Percentiles rank a stretch among this genome's conserved stretches.
Evolutionary conservation across 345 rosid species (phyloP).

Genomic region (Gossypium anomalum): DNA sequence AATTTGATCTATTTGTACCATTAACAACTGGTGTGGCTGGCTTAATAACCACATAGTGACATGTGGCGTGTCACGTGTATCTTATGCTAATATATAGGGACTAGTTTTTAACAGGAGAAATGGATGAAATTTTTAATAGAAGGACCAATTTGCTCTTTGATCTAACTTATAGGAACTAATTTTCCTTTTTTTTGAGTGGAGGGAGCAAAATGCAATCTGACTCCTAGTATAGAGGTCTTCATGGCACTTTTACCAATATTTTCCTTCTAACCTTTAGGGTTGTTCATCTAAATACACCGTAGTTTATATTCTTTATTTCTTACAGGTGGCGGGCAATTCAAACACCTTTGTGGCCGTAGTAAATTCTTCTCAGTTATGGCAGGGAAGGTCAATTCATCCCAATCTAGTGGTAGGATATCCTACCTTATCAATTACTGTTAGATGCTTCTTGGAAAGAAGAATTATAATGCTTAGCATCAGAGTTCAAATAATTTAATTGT

Average conservation of each 20-base stretch:
- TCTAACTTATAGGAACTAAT: too few relatives aligned
- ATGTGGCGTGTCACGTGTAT: too few relatives aligned
- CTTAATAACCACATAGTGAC: too few relatives aligned
- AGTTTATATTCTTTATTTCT: constrained; percentile 6
- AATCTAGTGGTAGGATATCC: constrained; percentile 32
- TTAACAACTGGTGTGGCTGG: too few relatives aligned
- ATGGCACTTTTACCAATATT: neutral
- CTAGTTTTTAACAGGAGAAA: too few relatives aligned
- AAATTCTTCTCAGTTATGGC: constrained; percentile 39
- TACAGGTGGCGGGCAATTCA: constrained; percentile 24
- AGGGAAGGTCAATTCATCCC: constrained; percentile 28
- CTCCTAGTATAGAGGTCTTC: too few relatives aligned
- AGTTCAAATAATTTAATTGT: neutral
- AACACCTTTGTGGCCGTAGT: constrained; percentile 30
- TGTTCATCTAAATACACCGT: neutral
- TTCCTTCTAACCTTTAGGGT: neutral
- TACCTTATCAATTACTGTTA: neutral
- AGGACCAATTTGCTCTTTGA: too few relatives aligned
- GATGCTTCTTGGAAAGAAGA: neutral
- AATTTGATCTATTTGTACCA: too few relatives aligned
- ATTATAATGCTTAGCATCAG: neutral
- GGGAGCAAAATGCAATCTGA: too few relatives aligned
- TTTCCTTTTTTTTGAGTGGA: too few relatives aligned
- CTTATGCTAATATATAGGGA: too few relatives aligned
- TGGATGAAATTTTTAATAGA: too few relatives aligned